phyloP scores from a whole-genome alignment of 1,284 basidiomycete genomes.

The Omphalotus olearius region DNA sequence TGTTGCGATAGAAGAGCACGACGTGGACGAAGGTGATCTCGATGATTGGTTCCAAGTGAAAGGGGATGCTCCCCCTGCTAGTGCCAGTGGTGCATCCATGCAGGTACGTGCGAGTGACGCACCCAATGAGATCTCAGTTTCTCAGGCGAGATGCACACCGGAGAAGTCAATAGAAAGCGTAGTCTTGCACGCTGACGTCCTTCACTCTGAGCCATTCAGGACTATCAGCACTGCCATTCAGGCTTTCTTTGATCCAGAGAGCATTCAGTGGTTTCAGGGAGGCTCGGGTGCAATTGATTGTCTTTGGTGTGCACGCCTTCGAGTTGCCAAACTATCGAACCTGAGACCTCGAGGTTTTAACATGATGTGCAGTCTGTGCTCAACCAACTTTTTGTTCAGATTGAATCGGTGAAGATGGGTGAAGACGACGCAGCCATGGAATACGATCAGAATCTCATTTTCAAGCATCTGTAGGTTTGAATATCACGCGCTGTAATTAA shows the following conservation, averaged over 20 bases:
- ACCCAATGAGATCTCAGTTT: too few species aligned
- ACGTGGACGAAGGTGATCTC: conserved; percentile 33
- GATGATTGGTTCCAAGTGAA: conserved; percentile 28
- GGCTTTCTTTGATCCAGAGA: neutral
- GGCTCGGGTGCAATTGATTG: conserved; percentile 11
- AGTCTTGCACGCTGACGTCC: too few species aligned
- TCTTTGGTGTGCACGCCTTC: neutral
- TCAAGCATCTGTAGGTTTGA: conserved; percentile 68
- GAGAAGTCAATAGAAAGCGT: neutral
- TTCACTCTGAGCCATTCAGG: too few species aligned
- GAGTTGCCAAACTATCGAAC: too few species aligned
- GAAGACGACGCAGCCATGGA: conserved; percentile 60
- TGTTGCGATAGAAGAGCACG: conserved; percentile 30
- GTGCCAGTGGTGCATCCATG: neutral
- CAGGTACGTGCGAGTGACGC: too few species aligned
- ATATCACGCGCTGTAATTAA: neutral
- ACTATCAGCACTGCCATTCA: too few species aligned
- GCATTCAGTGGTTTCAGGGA: too few species aligned
- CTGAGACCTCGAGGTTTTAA: too few species aligned
- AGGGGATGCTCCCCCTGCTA: neutral
- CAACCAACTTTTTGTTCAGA: neutral
- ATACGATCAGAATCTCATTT: conserved; percentile 74
- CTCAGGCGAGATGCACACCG: neutral
- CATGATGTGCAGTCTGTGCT: too few species aligned
- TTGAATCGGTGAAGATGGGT: conserved; percentile 50